Evolutionary conservation across 768 basidiomycete species (phyloP), one percentile per base, ranked within the genome.

Genomic region (Calocera viscosa): DNA sequence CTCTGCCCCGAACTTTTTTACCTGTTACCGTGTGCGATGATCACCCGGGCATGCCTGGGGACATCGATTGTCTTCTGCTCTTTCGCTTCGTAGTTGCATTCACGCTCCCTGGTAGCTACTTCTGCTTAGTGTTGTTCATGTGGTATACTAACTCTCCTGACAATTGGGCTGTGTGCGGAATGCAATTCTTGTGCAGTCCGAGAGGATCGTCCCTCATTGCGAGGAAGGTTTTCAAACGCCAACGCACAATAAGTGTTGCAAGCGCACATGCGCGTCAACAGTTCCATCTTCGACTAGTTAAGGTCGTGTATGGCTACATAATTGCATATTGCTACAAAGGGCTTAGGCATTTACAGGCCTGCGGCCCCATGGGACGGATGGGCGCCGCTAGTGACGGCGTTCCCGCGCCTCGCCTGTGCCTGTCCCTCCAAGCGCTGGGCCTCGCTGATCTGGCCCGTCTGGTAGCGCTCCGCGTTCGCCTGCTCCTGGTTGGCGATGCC

Each of bases 91-190:
- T 60, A 60, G 8, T 60, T 22, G 30, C 26, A 60, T 60, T 60
- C 53, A 26, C 53, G 53, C 14, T 60, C 53, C 53, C 26, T 60
- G 14, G 53, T 60, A 32, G 53, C 30, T 19, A 19, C 19, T 60
- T 16, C 26, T 32, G 26, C 53, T 5, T 60, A 60, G 53, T 60
- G 53, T 60, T 32, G 53, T 60, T 30, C 53, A 5, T 60, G 53
- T 60, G 53, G 53, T 60, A 60, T 60, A 60, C 14, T 32, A 28
- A 60, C 53, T 60, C 43, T 47, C 53, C 30, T 60, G 14, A 60
- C 53, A 60, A 14, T 60, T 60, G 53, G 53, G 53, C 53, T 60
- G 53, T 26, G 53, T 32, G 53, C 10, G 53, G 53, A 60, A 60
- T 60, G 53, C 53, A 60, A 16, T 28, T 60, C 53, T 60, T 60